Conservation (phyloP, 306 rosid species). For the Castanea mollissima region DNA sequence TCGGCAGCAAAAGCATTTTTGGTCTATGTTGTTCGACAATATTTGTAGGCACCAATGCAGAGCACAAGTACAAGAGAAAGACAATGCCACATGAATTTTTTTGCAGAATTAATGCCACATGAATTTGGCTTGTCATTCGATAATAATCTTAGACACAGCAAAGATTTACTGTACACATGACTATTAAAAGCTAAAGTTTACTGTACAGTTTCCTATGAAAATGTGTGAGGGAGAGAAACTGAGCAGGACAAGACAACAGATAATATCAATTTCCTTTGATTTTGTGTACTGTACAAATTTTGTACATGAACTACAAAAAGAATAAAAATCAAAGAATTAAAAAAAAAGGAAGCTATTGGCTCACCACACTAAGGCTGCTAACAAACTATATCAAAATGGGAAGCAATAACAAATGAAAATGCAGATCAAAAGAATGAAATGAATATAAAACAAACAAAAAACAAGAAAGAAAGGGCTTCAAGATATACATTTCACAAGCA, state of each 20-base stretch:
- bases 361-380: constrained; percentile 26
- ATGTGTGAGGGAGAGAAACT: not conserved
- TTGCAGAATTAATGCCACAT: not conserved
- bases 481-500: constrained; percentile 52
- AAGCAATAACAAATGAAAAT: constrained; percentile 3
- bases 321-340: constrained; percentile 52
- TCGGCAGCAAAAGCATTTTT: too few species aligned
- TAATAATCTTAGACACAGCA: not conserved
- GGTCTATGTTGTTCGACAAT: too few species aligned
- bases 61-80: too few species aligned
- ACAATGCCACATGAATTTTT: not conserved
- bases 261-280: not conserved
- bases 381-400: not conserved
- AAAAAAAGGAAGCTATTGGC: constrained; percentile 29
- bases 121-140: not conserved
- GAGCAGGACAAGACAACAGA: not conserved
- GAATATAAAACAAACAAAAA: constrained; percentile 40
- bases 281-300: constrained; percentile 39
- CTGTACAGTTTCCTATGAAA: not conserved
- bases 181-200: not conserved
- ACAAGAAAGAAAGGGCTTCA: constrained; percentile 30
- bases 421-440: constrained; percentile 63
- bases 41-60: too few species aligned
- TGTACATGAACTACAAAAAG: constrained; percentile 29
- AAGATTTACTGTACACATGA: not conserved